phyloP scores from a whole-genome alignment of 2,329 filamentous ascomycete genomes.

The Chrysoporthe puriensis region DNA sequence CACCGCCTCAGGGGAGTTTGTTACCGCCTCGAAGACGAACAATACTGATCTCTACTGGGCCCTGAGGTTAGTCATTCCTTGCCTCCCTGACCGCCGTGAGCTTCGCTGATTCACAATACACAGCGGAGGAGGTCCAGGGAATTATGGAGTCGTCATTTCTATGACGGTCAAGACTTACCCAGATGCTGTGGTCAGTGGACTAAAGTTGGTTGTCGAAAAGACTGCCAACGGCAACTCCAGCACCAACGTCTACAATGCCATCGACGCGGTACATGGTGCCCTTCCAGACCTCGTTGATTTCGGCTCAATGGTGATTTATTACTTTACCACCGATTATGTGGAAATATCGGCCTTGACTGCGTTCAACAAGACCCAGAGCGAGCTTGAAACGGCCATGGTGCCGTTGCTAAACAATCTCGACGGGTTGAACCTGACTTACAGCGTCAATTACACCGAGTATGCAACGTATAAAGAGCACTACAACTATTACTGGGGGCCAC shows the following conservation, averaged over 20 bases:
- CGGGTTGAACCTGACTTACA: conserved; percentile 33
- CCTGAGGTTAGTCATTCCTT: conserved; percentile 33
- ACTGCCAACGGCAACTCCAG: conserved; percentile 25
- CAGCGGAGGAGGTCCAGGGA: conserved; percentile 46
- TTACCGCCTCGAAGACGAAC: conserved; percentile 44
- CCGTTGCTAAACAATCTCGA: conserved; percentile 37
- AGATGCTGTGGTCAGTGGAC: conserved; percentile 31
- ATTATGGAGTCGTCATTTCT: conserved; percentile 41
- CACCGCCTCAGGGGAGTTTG: conserved; percentile 46
- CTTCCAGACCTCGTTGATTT: conserved; percentile 34
- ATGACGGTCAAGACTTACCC: conserved; percentile 34
- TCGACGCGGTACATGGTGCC: conserved; percentile 33
- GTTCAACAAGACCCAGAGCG: conserved; percentile 35
- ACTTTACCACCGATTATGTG: conserved; percentile 31
- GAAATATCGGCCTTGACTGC: conserved; percentile 34
- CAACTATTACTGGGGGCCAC: conserved; percentile 40
- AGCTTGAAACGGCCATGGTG: conserved; percentile 35
- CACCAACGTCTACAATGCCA: conserved; percentile 28
- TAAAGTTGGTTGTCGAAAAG: conserved; percentile 29
- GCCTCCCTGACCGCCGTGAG: background rate
- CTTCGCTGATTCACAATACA: background rate
- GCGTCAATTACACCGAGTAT: conserved; percentile 35
- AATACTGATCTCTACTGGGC: conserved; percentile 56
- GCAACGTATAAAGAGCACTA: conserved; percentile 39
- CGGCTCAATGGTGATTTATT: conserved; percentile 36